Percentiles rank a stretch among this genome's conserved stretches.
These are phyloP conservation scores for Penicillium arizonense DNA, from an alignment of 495 filamentous ascomycete genomes.

Conservation along the genomic window DNA sequence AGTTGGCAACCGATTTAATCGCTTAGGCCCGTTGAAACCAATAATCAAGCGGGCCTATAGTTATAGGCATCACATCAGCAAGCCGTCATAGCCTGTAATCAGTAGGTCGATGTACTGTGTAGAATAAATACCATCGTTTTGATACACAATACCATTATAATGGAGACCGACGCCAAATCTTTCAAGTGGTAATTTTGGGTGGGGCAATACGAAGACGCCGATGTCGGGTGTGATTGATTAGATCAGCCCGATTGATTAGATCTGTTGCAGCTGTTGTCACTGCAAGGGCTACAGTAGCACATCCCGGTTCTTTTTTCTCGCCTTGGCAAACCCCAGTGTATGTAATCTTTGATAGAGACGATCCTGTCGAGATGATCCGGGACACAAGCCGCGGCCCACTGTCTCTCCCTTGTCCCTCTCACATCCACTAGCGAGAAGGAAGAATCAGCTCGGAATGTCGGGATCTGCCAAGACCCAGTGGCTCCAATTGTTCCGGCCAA, in stretches of 20 bases:
- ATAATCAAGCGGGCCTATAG: neutral
- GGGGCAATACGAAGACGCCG: neutral
- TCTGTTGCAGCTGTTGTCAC: neutral
- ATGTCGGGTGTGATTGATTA: slow-evolving; percentile 11
- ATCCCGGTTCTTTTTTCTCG: too few relatives aligned
- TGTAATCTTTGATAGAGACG: neutral
- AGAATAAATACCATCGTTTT: too few relatives aligned
- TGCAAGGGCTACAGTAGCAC: neutral
- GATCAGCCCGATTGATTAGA: slow-evolving; percentile 12
- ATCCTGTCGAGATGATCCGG: slow-evolving; percentile 3
- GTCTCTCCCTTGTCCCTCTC: neutral
- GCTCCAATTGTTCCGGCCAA: neutral
- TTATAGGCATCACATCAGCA: too few relatives aligned
- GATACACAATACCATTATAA: too few relatives aligned
- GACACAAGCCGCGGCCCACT: neutral
- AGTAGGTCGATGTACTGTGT: too few relatives aligned
- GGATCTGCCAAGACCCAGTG: neutral
- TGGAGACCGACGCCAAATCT: neutral
- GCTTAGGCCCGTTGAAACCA: neutral
- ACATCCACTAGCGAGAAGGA: neutral
- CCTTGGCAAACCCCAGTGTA: neutral
- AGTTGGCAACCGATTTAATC: too few relatives aligned
- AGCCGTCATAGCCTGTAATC: too few relatives aligned
- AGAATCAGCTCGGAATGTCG: neutral
- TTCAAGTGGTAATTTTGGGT: neutral